Conservation (phyloP, 257 asterid genomes). For the Lithospermum erythrorhizon region DNA sequence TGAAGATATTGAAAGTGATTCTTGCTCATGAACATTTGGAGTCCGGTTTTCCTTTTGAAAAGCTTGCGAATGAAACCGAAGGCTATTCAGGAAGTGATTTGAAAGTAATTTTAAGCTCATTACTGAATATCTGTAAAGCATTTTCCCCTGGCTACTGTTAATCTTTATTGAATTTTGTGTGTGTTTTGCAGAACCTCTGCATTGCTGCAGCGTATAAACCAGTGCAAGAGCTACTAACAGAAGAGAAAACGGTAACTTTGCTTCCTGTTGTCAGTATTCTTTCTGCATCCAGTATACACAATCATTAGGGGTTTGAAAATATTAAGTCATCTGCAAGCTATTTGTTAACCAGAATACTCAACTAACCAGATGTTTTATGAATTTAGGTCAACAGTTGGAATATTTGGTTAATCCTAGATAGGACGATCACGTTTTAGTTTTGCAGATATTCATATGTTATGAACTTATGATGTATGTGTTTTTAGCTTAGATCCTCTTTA, state of each 20-base stretch:
- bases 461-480: no score
- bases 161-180: slow-evolving; percentile 5
- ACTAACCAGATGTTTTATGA: no score
- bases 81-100: slow-evolving; percentile 99
- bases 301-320: neutral
- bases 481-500: no score
- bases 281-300: neutral
- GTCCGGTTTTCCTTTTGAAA: slow-evolving; percentile 50
- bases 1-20: slow-evolving; percentile 73
- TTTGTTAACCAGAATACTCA: neutral
- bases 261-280: neutral
- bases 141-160: slow-evolving; percentile 5
- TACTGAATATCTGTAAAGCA: neutral
- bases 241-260: slow-evolving; percentile 49
- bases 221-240: slow-evolving; percentile 80
- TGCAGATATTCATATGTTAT: no score
- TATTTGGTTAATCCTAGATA: no score
- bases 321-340: no score
- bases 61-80: slow-evolving; percentile 88
- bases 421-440: no score
- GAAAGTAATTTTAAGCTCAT: slow-evolving; percentile 46
- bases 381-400: no score
- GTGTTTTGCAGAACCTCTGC: slow-evolving; percentile 68
- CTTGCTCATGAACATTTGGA: slow-evolving; percentile 73
- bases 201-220: slow-evolving; percentile 94